Conservation (phyloP, 192 early-diverging fungal genomes). For the Geosiphon pyriformis region DNA sequence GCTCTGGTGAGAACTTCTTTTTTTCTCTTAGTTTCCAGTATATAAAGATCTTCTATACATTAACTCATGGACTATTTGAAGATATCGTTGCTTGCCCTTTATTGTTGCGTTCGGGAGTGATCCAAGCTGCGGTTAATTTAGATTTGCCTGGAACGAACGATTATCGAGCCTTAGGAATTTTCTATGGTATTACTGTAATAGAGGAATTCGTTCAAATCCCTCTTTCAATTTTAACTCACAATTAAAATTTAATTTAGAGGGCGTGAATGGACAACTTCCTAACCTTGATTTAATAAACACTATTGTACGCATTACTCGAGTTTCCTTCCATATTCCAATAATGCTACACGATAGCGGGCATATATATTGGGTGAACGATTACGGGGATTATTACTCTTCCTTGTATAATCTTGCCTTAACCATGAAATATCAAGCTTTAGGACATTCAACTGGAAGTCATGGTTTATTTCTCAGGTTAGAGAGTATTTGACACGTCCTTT, state of each 20-base stretch:
- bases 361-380: slow-evolving; percentile 27
- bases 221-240: not conserved
- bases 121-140: slow-evolving; percentile 81
- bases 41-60: not conserved
- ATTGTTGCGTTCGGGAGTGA: slow-evolving; percentile 60
- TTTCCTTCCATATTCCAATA: slow-evolving; percentile 49
- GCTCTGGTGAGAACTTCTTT: slow-evolving; percentile 26
- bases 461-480: slow-evolving; percentile 61
- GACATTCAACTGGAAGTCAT: slow-evolving; percentile 63
- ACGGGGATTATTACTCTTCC: slow-evolving; percentile 38
- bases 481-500: not conserved
- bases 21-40: not conserved
- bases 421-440: slow-evolving; percentile 62
- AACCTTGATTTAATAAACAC: slow-evolving; percentile 90
- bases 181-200: slow-evolving; percentile 47
- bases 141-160: slow-evolving; percentile 71
- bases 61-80: slow-evolving; percentile 7
- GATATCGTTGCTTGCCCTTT: slow-evolving; percentile 27
- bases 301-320: slow-evolving; percentile 50
- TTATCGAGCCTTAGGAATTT: slow-evolving; percentile 63
- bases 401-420: slow-evolving; percentile 45
- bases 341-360: slow-evolving; percentile 49
- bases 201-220: not conserved
- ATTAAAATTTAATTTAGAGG: slow-evolving; percentile 40
- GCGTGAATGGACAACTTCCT: slow-evolving; percentile 85